phyloP scores from a whole-genome alignment of 352 stramenopile species.

The Globisporangium cystogenes region DNA sequence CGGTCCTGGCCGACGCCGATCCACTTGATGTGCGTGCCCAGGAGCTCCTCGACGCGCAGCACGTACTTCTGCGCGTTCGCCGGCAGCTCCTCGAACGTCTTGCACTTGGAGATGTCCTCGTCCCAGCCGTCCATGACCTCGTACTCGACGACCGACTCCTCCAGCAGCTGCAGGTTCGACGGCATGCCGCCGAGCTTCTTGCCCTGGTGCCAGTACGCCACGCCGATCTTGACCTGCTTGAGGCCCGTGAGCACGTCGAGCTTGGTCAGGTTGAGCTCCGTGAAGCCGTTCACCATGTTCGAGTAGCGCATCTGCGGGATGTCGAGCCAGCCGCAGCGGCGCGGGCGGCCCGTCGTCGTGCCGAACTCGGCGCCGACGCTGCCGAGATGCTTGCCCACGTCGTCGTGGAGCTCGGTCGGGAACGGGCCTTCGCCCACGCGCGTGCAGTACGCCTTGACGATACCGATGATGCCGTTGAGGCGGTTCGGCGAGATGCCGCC shows the following conservation, averaged over 20 bases:
- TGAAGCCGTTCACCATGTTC: constrained; percentile 95
- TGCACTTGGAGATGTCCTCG: constrained; percentile 96
- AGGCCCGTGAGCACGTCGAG: constrained; percentile 98
- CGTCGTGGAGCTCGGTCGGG: constrained; percentile 95
- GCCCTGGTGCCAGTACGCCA: constrained; percentile 94
- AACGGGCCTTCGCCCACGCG: constrained; percentile 98
- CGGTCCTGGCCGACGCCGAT: constrained; percentile 97
- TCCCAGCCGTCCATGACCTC: constrained; percentile 93
- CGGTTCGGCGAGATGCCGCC: constrained; percentile 93
- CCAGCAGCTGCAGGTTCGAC: constrained; percentile 90
- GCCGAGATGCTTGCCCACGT: constrained; percentile 88
- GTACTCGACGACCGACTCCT: constrained; percentile 95
- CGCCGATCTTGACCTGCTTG: constrained; percentile 93
- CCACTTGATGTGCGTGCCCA: constrained; percentile 97
- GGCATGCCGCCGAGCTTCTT: constrained; percentile 94
- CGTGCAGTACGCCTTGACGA: constrained; percentile 99
- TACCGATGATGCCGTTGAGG: constrained; percentile 94
- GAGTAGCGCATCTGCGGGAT: constrained; percentile 95
- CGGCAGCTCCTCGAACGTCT: constrained; percentile 96
- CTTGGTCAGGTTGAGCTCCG: constrained; percentile 98
- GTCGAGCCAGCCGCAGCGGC: constrained; percentile 98
- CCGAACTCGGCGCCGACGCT: constrained; percentile 95
- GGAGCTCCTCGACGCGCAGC: constrained; percentile 94
- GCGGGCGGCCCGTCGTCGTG: constrained; percentile 96
- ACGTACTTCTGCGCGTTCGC: constrained; percentile 95